Percentiles rank a stretch among this genome's conserved stretches.
Conservation (phyloP, 2,329 filamentous ascomycete genomes). For the Onygena corvina region DNA sequence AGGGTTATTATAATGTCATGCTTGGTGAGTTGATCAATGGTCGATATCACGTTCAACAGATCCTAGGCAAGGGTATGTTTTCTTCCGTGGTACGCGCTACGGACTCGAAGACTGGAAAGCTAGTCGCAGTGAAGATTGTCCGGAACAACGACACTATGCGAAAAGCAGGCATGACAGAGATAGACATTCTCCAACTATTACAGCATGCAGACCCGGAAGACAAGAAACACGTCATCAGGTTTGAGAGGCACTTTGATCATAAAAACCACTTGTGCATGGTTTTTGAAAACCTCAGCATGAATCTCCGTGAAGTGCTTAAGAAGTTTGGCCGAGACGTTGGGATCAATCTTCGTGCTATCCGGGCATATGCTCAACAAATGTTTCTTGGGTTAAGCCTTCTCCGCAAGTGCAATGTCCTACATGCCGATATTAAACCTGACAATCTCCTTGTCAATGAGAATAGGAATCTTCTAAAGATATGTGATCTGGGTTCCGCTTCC, state of each 20-base stretch:
- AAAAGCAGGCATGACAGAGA: conserved; percentile 88
- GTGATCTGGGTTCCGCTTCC: conserved; percentile 91
- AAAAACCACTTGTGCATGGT: conserved; percentile 93
- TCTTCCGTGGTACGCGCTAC: conserved; percentile 85
- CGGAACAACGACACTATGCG: conserved; percentile 86
- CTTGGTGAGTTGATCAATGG: conserved; percentile 80
- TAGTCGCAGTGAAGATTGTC: conserved; percentile 97
- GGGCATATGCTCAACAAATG: conserved; percentile 85
- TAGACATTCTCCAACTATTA: conserved; percentile 80
- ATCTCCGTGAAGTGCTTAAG: conserved; percentile 83
- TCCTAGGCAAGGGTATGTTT: conserved; percentile 88
- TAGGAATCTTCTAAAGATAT: conserved; percentile 79
- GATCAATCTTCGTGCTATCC: conserved; percentile 76
- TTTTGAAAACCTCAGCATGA: conserved; percentile 87
- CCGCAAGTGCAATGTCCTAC: conserved; percentile 83
- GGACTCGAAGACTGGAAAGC: conserved; percentile 58
- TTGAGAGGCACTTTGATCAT: conserved; percentile 81
- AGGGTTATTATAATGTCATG: conserved; percentile 94
- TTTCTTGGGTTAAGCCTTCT: conserved; percentile 80
- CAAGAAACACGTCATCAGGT: conserved; percentile 81
- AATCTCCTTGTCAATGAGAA: conserved; percentile 86
- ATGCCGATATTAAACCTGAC: conserved; percentile 94
- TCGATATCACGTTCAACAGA: conserved; percentile 78
- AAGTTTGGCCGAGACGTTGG: conserved; percentile 93
- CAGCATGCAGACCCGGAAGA: conserved; percentile 75